Evolutionary conservation across 768 basidiomycete genomes (phyloP), one percentile per base, ranked within the genome.

Genomic region (Pulveroboletus sp.): DNA sequence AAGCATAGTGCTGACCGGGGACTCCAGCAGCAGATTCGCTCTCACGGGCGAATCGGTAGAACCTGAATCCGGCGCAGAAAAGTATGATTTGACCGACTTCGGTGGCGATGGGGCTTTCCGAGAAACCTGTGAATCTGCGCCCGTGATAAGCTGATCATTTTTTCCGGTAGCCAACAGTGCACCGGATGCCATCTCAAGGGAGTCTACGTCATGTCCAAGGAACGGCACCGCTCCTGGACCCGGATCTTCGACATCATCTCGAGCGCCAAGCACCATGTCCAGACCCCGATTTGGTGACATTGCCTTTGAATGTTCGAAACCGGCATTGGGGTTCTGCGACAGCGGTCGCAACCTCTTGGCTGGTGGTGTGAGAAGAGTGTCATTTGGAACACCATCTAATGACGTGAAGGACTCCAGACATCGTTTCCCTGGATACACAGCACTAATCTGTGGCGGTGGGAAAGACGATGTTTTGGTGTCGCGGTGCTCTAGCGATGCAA

Each of bases 61-160:
- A 33, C 63, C 66, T n/a, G 71, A 74, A 24, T 70, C 72, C 7
- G 69, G 68, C 5, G 69, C 67, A 32, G 71, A 71, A 54, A 70
- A 67, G 52, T 67, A 66, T 6, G 70, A 71, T 52, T 69, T 71
- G 54, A 54, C 54, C 32, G 63, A 65, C 50, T 65, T 65, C 18
- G 64, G 50, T 18, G 71, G 69, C 27, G 67, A 68, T 17, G 66
- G 61, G 44, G 52, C 49, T 35, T 58, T 59, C 39, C 38, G 35
- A 17, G 33, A 3, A 32, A 18, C 51, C 24, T 37, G 39, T 11
- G 18, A 18, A 33, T n/a, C 51, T 30, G 28, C 43, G 5, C 15
- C 43, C 18, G 24, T 37, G 21, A 17, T 30, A 42, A 39, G 33
- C 18, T 37, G 27, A 46, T 54, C 47, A 12, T 24, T 39, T 50